These are phyloP conservation scores for Pneumocystis wakefieldiae DNA, from an alignment of 1,139 yeast genomes.

Conservation along the genomic window DNA sequence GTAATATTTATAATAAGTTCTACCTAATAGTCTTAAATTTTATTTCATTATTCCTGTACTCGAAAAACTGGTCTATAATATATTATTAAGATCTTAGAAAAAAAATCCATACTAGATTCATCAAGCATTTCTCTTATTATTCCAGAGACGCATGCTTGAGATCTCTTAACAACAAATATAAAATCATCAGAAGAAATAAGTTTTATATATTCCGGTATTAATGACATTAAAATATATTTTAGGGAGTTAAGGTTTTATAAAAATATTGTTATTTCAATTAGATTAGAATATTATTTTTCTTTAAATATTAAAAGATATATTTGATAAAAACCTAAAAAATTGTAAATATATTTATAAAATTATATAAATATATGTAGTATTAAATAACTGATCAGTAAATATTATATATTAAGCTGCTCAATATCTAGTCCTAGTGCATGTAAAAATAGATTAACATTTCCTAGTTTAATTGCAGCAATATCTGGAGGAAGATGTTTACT, in stretches of 20 bases:
- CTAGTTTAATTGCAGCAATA: conserved; percentile 44
- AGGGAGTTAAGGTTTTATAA: neutral
- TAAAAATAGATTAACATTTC: conserved; percentile 77
- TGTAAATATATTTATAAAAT: neutral
- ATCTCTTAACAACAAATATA: conserved; percentile 48
- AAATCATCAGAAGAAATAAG: conserved; percentile 64
- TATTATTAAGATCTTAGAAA: neutral
- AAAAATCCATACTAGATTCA: neutral
- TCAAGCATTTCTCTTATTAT: conserved; percentile 53
- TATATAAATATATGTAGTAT: neutral
- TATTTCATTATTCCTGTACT: conserved; percentile 10
- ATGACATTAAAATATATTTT: neutral
- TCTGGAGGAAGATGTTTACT: conserved; percentile 55
- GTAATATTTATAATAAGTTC: neutral
- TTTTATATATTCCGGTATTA: conserved; percentile 35
- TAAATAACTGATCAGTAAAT: neutral
- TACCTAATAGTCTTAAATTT: conserved; percentile 12
- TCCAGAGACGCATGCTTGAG: conserved; percentile 74
- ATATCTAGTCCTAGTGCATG: conserved; percentile 96
- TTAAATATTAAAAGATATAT: neutral
- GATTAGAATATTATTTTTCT: neutral
- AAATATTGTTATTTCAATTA: neutral
- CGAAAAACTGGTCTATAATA: conserved; percentile 10
- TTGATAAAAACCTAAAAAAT: neutral
- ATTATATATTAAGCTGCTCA: conserved; percentile 25